Percentiles rank a stretch among this genome's conserved stretches.
Conservation (phyloP, 441 rosid genomes). For the Bruguiera hainesii region DNA sequence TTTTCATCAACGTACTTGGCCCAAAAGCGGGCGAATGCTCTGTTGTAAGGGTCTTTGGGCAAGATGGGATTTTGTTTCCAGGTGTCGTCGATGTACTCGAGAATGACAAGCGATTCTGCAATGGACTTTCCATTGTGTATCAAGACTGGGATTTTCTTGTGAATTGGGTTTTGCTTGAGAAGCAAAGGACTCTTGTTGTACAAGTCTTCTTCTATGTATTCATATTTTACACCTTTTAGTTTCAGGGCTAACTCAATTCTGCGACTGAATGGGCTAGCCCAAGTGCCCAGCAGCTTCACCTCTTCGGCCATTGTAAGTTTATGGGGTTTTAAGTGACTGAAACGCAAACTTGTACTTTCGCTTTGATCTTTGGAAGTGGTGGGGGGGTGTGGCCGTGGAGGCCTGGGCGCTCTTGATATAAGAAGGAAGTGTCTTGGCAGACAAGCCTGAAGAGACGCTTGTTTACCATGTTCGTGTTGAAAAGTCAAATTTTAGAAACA, state of each 20-base stretch:
- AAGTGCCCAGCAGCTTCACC: slow-evolving; percentile 41
- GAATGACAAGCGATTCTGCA: slow-evolving; percentile 35
- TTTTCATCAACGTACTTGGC: neutral
- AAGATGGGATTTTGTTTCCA: slow-evolving; percentile 13
- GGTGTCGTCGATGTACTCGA: slow-evolving; percentile 39
- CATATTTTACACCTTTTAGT: slow-evolving; percentile 36
- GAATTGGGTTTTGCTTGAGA: slow-evolving; percentile 32
- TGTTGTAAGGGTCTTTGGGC: slow-evolving; percentile 14
- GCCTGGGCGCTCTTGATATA: too few species aligned
- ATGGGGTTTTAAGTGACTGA: too few species aligned
- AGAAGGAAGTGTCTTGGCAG: too few species aligned
- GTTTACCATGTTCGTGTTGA: too few species aligned
- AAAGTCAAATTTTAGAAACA: too few species aligned
- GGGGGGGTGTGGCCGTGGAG: too few species aligned
- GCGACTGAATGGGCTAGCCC: slow-evolving; percentile 43
- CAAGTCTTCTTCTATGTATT: slow-evolving; percentile 35
- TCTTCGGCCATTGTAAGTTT: slow-evolving; percentile 18
- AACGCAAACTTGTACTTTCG: too few species aligned
- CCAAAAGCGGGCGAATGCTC: slow-evolving; percentile 17
- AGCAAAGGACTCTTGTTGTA: slow-evolving; percentile 37
- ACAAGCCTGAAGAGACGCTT: neutral
- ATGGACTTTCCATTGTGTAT: slow-evolving; percentile 40
- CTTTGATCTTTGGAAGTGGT: too few species aligned
- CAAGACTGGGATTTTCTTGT: slow-evolving; percentile 41
- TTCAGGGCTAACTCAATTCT: slow-evolving; percentile 46